Evolutionary conservation across 352 stramenopile genomes (phyloP).

Genomic region (Phytophthora cactorum): DNA sequence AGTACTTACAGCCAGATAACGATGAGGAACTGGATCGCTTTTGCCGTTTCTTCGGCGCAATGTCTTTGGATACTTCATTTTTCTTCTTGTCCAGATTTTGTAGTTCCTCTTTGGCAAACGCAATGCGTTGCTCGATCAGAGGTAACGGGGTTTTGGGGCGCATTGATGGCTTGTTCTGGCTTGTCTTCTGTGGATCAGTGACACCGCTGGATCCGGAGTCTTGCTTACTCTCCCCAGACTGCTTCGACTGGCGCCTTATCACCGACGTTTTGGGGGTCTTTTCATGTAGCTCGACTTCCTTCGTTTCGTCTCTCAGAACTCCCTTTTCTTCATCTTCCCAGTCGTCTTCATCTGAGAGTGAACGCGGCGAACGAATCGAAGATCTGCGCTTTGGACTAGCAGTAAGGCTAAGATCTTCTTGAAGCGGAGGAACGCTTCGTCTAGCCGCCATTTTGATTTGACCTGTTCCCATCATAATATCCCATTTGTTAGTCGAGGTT

Average conservation of each 20-base stretch:
- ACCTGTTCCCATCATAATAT: conserved; percentile 3
- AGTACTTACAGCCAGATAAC: conserved; percentile 9
- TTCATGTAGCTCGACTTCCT: not conserved
- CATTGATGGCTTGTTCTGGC: conserved; percentile 5
- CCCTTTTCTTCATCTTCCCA: conserved; percentile 30
- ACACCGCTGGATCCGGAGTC: not conserved
- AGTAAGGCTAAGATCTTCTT: conserved; percentile 9
- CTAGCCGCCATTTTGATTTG: conserved; percentile 12
- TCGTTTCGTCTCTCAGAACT: conserved; percentile 6
- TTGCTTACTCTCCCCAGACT: not conserved
- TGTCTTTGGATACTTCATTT: not conserved
- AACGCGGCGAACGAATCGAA: not conserved
- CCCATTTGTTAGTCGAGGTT: not conserved
- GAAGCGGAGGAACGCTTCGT: conserved; percentile 15
- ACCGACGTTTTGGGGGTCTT: not conserved
- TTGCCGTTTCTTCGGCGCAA: not conserved
- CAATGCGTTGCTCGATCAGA: conserved; percentile 27
- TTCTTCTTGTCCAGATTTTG: conserved; percentile 13
- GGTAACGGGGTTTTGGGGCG: conserved; percentile 3
- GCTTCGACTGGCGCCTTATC: not conserved
- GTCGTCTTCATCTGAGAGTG: conserved; percentile 12
- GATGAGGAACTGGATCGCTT: not conserved
- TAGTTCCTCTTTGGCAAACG: conserved; percentile 15
- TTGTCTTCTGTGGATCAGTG: not conserved
- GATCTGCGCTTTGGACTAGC: conserved; percentile 9